Base-by-base conservation (phyloP, 345 rosid genomes). In the Theobroma cacao region DNA sequence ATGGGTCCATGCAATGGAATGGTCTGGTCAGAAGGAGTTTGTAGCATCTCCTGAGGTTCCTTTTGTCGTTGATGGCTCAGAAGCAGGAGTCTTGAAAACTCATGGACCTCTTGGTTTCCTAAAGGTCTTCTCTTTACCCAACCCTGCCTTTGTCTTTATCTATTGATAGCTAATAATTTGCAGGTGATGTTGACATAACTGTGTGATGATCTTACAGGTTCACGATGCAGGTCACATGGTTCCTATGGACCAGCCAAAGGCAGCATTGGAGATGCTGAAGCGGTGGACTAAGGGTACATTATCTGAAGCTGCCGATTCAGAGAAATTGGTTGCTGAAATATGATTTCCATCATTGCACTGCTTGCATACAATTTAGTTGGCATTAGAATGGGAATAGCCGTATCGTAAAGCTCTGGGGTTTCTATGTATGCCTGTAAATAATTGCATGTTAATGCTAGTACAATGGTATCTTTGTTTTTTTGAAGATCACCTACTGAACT, bases 1-100 rank as follows among this genome's bases (percentile, higher is more conserved):
- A 88, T 97, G 98, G 99, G 99, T 97, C 80, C 95, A 94, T 80
- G 93, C 97, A 59, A 97, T 97, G 99, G 89, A 91, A 64, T 97
- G 98, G 99, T 91, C 97, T 67, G 98, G 98, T 60, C 84, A 86
- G 87, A 85, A 88, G 60, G 79, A 82, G 75, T 97, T 91, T 75
- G 89, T 78, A 62, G 88, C 84, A 31, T 88, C 94, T n/a, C 18
- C 89, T 33, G 93, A 91, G 85, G 84, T 88, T 81, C 85, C 97
- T 11, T 94, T 94, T 56, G 52, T 82, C 70, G 98, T 97, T 34
- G 89, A 93, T 80, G 94, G 90, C 68, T 83, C 90, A 52, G 90
- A 94, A 78, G 98, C 96, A 5, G 98, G 99, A 80, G 73, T 82
- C 10, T 69, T 97, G 81, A 93, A 83, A 87, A 90, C 80, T 77